phyloP scores from a whole-genome alignment of 1,139 yeast genomes.

The Geotrichum histeridarum region DNA sequence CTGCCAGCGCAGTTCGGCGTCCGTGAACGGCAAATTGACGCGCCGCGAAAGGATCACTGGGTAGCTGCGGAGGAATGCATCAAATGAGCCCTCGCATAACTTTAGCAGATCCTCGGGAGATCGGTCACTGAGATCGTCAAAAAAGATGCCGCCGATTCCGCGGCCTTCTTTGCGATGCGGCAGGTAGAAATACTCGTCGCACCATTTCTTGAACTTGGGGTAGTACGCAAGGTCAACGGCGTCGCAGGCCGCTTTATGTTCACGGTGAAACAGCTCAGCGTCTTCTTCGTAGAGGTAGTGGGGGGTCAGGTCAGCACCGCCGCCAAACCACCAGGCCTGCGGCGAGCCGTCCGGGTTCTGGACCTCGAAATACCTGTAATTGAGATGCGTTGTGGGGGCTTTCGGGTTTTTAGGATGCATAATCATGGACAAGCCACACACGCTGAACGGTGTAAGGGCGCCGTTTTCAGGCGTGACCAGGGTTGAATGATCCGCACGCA shows the following conservation, averaged over 20 bases:
- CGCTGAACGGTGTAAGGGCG: constrained; percentile 66
- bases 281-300: constrained; percentile 86
- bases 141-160: constrained; percentile 95
- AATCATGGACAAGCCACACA: constrained; percentile 89
- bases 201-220: constrained; percentile 89
- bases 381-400: constrained; percentile 93
- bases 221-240: constrained; percentile 56
- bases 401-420: constrained; percentile 93
- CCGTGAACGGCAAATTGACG: constrained; percentile 67
- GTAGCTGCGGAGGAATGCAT: constrained; percentile 84
- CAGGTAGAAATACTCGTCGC: constrained; percentile 86
- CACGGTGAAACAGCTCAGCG: constrained; percentile 69
- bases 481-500: constrained; percentile 84
- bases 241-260: constrained; percentile 82
- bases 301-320: constrained; percentile 96
- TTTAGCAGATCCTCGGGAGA: constrained; percentile 66
- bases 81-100: constrained; percentile 74
- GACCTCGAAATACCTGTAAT: constrained; percentile 92
- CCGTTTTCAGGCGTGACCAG: constrained; percentile 50
- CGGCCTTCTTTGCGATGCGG: constrained; percentile 84
- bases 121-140: constrained; percentile 78
- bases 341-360: constrained; percentile 76
- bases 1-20: constrained; percentile 87
- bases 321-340: constrained; percentile 99
- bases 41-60: constrained; percentile 68